Evolutionary conservation across 495 filamentous ascomycete genomes (phyloP), one percentile per base, ranked within the genome.

Genomic region (Penicillium bovifimosum): DNA sequence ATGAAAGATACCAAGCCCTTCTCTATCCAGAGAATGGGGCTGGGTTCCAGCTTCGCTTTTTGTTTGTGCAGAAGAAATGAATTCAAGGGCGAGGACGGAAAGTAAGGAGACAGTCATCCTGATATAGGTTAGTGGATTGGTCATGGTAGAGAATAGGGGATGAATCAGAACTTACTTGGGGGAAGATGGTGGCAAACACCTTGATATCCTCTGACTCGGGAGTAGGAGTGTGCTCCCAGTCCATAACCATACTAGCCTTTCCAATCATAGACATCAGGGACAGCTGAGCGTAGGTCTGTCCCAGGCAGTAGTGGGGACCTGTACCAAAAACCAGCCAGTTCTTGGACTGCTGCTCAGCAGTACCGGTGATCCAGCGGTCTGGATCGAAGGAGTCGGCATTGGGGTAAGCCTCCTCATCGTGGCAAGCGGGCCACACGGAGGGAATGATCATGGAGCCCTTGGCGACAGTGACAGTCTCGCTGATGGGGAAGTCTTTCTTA

Each of bases 181-280:
- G 93, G 79, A 98, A 98, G 52, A 98, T 93, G 20, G 90, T 96
- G 9, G 95, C 93, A 73, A 98, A 98, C 50, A 97, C 92, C 78
- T 96, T 91, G 70, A 98, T 97, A 66, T 95, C 84, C 73, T 98
- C 95, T 0, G 88, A 95, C 41, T 73, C 50, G 0, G 83, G 78
- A 14, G 93, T 98, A 11, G 86, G 65, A 61, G 87, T 80, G 70
- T 98, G 93, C 69, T 84, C 80, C 93, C 93, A 98, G 69, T 96
- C 85, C 61, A 97, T 76, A 58, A 84, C 76, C 66, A 96, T 77
- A 60, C 88, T 88, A n/a, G 95, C 89, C 78, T 95, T 97, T 45
- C 91, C 92, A 63, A 98, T 81, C 81, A 96, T 89, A 5, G 87
- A 82, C 66, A 86, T 92, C 56, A 98, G 76, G 63, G 96, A 95